Conservation (phyloP, 306 rosid species). For the Ammopiptanthus mongolicus region DNA sequence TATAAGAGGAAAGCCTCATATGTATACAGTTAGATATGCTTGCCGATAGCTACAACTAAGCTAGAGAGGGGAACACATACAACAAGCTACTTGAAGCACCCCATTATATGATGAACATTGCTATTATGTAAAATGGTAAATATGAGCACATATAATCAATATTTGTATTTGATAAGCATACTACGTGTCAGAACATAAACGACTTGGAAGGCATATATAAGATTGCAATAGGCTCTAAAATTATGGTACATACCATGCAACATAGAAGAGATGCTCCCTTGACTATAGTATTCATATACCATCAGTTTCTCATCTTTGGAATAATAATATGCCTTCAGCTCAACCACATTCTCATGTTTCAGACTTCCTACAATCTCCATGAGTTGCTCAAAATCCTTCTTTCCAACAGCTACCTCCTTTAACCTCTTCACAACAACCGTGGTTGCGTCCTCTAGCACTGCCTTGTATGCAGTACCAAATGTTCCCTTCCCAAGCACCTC, state of each 20-base stretch:
- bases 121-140: not conserved
- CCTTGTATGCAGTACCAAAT: constrained; percentile 42
- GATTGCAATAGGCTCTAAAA: not conserved
- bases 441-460: constrained; percentile 40
- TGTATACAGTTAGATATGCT: not conserved
- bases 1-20: not conserved
- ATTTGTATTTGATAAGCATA: not conserved
- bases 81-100: not conserved
- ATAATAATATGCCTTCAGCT: constrained; percentile 43
- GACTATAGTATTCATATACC: constrained; percentile 35
- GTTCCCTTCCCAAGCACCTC: constrained; percentile 46
- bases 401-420: constrained; percentile 40
- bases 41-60: not conserved
- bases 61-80: not conserved
- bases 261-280: constrained; percentile 38
- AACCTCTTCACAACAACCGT: constrained; percentile 44
- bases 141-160: not conserved
- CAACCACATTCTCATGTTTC: constrained; percentile 40
- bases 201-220: not conserved
- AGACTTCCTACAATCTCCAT: constrained; percentile 40
- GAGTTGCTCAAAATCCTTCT: constrained; percentile 45
- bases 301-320: constrained; percentile 44
- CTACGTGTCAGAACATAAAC: not conserved
- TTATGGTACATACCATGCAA: constrained; percentile 38
- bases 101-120: not conserved